Conservation (phyloP, 805 yeast species). For the Barnettozyma pratensis region DNA sequence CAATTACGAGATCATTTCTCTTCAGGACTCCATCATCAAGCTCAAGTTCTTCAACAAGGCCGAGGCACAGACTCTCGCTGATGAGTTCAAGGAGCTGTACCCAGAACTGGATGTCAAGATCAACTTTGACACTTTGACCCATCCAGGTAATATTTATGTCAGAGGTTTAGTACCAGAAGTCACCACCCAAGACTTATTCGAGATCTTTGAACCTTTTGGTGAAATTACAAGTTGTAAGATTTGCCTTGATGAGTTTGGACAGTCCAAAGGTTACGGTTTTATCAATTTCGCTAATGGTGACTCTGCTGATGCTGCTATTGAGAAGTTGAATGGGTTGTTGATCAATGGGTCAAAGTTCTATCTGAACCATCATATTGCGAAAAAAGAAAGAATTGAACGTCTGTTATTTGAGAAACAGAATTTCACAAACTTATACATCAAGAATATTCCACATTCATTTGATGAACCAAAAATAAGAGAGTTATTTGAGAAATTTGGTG, state of each 20-base stretch:
- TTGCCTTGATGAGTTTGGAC: slow-evolving; percentile 39
- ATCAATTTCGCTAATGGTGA: slow-evolving; percentile 49
- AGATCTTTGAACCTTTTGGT: slow-evolving; percentile 36
- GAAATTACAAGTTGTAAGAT: slow-evolving; percentile 40
- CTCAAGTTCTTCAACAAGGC: slow-evolving; percentile 19
- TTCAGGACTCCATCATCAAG: slow-evolving; percentile 4
- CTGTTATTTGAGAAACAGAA: slow-evolving; percentile 39
- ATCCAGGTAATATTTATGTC: slow-evolving; percentile 55
- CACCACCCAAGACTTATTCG: slow-evolving; percentile 30
- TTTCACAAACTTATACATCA: slow-evolving; percentile 47
- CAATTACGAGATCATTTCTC: slow-evolving; percentile 9
- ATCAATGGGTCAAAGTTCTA: slow-evolving; percentile 33
- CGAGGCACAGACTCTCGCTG: slow-evolving; percentile 11
- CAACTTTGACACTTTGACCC: slow-evolving; percentile 31
- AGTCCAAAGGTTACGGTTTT: slow-evolving; percentile 57
- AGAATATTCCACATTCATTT: slow-evolving; percentile 36
- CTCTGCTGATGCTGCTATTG: slow-evolving; percentile 58
- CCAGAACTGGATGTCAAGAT: slow-evolving; percentile 10
- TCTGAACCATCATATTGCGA: slow-evolving; percentile 58
- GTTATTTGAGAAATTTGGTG: slow-evolving; percentile 44
- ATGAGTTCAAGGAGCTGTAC: not conserved
- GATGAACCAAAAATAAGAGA: slow-evolving; percentile 33
- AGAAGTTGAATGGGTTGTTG: slow-evolving; percentile 42
- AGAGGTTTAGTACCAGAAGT: slow-evolving; percentile 40
- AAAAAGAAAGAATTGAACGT: slow-evolving; percentile 47